These are phyloP conservation scores for Rhodomyrtus psidioides DNA, from an alignment of 441 rosid species.

Conservation along the genomic window DNA sequence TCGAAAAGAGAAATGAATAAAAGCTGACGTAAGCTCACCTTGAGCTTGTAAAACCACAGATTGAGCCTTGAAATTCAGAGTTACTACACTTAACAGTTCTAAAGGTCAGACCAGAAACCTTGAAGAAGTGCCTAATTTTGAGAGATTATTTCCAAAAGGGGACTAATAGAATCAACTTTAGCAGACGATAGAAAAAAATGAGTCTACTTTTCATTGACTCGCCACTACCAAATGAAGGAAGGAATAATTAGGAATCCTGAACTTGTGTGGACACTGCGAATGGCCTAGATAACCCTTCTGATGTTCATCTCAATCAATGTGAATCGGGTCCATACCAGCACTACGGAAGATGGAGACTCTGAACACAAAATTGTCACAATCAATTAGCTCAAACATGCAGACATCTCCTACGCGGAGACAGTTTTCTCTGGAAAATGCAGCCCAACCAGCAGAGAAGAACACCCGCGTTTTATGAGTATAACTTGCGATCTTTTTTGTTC, in stretches of 20 bases:
- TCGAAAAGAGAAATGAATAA: background rate
- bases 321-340: background rate
- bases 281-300: background rate
- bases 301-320: background rate
- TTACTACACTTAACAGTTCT: background rate
- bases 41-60: background rate
- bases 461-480: background rate
- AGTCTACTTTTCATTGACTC: background rate
- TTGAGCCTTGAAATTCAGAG: background rate
- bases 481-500: background rate
- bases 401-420: background rate
- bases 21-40: background rate
- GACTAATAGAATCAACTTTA: background rate
- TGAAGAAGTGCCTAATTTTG: background rate
- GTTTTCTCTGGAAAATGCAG: background rate
- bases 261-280: background rate
- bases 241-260: background rate
- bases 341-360: background rate
- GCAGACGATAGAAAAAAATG: background rate
- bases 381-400: background rate
- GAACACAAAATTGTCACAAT: background rate
- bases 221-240: background rate
- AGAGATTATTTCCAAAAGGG: background rate
- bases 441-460: background rate
- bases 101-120: background rate